phyloP scores from a whole-genome alignment of 495 filamentous ascomycete genomes.

The Podospora bellae-mahoneyi region DNA sequence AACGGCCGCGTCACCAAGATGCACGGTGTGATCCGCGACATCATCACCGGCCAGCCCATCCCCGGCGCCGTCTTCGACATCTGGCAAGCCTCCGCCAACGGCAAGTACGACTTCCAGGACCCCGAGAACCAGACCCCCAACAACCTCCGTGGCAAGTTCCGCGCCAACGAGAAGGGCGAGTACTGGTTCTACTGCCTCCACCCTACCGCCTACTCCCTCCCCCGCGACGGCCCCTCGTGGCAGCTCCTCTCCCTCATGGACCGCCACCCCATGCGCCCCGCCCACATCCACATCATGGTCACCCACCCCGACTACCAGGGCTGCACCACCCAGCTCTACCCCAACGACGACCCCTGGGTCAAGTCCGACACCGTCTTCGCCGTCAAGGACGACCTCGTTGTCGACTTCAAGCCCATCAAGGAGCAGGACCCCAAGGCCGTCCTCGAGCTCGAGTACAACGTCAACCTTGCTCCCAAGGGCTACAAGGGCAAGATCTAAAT shows the following conservation, averaged over 20 bases:
- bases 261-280: slow-evolving; percentile 78
- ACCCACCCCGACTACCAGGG: slow-evolving; percentile 55
- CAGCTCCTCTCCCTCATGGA: slow-evolving; percentile 68
- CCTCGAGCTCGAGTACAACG: slow-evolving; percentile 67
- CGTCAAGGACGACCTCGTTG: slow-evolving; percentile 72
- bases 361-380: slow-evolving; percentile 73
- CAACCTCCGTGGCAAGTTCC: slow-evolving; percentile 84
- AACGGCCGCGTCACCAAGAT: slow-evolving; percentile 65
- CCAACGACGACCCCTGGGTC: slow-evolving; percentile 65
- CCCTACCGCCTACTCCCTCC: slow-evolving; percentile 76
- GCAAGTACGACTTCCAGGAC: slow-evolving; percentile 89
- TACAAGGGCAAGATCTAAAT: slow-evolving; percentile 46
- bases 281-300: slow-evolving; percentile 81
- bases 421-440: slow-evolving; percentile 58
- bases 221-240: slow-evolving; percentile 69
- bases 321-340: slow-evolving; percentile 76
- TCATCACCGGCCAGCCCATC: slow-evolving; percentile 69
- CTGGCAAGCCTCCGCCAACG: slow-evolving; percentile 83
- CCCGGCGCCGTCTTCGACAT: slow-evolving; percentile 71
- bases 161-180: slow-evolving; percentile 67
- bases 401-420: slow-evolving; percentile 64
- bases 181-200: slow-evolving; percentile 81
- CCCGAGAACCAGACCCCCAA: slow-evolving; percentile 68
- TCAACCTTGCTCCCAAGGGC: slow-evolving; percentile 51
- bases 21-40: slow-evolving; percentile 71